Evolutionary conservation across 257 asterid genomes (phyloP).

Genomic region (Gynochthodes officinalis): DNA sequence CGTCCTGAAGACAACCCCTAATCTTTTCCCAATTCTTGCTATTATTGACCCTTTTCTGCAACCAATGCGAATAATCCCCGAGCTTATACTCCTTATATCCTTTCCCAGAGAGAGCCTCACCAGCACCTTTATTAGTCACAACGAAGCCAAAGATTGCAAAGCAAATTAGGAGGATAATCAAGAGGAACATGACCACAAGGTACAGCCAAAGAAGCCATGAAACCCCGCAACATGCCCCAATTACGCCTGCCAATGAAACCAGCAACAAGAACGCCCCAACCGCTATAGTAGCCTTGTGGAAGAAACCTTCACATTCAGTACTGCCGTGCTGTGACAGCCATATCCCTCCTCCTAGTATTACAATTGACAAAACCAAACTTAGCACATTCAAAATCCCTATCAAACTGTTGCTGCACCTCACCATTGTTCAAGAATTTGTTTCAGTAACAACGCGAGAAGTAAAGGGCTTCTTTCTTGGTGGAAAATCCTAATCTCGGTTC

Average conservation of each 20-base stretch:
- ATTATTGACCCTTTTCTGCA: constrained; percentile 69
- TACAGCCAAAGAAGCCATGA: constrained; percentile 82
- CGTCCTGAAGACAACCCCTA: constrained; percentile 61
- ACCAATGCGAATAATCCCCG: constrained; percentile 80
- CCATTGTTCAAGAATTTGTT: constrained; percentile 36
- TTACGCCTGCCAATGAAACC: constrained; percentile 74
- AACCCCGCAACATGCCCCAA: constrained; percentile 78
- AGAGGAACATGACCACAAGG: constrained; percentile 70
- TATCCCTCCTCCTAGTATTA: constrained; percentile 77
- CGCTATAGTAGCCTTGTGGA: constrained; percentile 70
- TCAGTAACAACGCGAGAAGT: neutral
- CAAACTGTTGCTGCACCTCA: constrained; percentile 68
- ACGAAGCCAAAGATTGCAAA: constrained; percentile 91
- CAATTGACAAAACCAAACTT: constrained; percentile 64
- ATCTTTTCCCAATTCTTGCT: constrained; percentile 54
- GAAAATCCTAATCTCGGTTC: neutral
- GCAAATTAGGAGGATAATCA: constrained; percentile 59
- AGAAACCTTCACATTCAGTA: constrained; percentile 77
- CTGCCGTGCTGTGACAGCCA: constrained; percentile 70
- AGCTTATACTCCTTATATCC: constrained; percentile 83
- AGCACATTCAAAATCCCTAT: constrained; percentile 62
- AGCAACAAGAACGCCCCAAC: constrained; percentile 67
- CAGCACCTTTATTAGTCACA: constrained; percentile 87
- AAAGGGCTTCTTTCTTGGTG: neutral
- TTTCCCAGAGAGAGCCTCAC: constrained; percentile 45